Evolutionary conservation across 2,329 filamentous ascomycete species (phyloP).

Genomic region (Aspergillaceae sp.): DNA sequence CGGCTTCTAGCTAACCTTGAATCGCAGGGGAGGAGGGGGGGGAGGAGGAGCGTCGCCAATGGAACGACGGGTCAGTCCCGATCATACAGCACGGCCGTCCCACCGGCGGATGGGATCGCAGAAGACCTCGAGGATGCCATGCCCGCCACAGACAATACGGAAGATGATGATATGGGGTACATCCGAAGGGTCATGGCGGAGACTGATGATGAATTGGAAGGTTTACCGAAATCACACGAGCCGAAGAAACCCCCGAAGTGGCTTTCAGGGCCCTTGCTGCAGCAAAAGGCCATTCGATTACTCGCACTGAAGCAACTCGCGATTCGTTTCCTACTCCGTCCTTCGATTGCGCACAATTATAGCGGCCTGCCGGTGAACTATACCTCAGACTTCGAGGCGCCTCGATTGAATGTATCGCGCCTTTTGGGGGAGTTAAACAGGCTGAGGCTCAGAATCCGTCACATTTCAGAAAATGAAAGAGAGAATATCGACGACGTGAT

Average conservation of each 20-base stretch:
- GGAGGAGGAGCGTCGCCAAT: constrained; percentile 11
- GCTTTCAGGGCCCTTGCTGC: background rate
- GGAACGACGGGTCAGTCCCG: constrained; percentile 16
- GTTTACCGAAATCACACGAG: background rate
- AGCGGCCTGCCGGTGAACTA: constrained; percentile 26
- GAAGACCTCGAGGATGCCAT: too few species aligned
- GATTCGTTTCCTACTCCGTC: constrained; percentile 31
- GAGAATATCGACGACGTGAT: constrained; percentile 25
- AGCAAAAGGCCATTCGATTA: constrained; percentile 28
- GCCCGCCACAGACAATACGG: background rate
- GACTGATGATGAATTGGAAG: too few species aligned
- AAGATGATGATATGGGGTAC: background rate
- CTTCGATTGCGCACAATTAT: constrained; percentile 32
- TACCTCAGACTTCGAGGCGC: constrained; percentile 18
- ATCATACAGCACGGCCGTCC: constrained; percentile 7
- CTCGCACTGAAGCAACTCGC: constrained; percentile 33
- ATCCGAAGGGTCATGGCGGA: too few species aligned
- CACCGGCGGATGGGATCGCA: background rate
- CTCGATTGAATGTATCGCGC: constrained; percentile 21
- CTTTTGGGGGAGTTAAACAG: constrained; percentile 27
- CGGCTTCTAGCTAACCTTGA: constrained; percentile 26
- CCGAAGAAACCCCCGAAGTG: background rate
- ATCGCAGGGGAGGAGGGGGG: constrained; percentile 15
- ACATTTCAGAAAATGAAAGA: constrained; percentile 18
- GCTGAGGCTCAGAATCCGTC: constrained; percentile 23